These are phyloP conservation scores for Kwoniella shivajii DNA, from an alignment of 1,284 basidiomycete species.

Conservation along the genomic window DNA sequence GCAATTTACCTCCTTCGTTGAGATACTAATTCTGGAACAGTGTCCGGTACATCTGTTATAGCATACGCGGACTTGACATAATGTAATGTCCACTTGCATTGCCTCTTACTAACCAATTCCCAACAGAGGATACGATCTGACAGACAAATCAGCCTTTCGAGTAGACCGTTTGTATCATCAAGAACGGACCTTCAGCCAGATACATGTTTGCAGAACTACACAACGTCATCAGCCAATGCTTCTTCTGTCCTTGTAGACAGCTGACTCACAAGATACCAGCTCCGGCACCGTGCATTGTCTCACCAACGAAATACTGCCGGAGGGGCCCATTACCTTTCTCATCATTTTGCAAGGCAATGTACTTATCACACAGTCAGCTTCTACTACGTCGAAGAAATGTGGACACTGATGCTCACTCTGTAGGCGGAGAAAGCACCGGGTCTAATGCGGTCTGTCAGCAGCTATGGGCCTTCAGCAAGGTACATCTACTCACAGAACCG, in stretches of 20 bases:
- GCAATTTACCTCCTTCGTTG: slow-evolving; percentile 69
- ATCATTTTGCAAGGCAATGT: slow-evolving; percentile 89
- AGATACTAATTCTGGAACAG: slow-evolving; percentile 85
- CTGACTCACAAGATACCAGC: slow-evolving; percentile 71
- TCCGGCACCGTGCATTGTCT: slow-evolving; percentile 85
- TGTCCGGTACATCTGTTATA: slow-evolving; percentile 88
- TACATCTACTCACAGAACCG: slow-evolving; percentile 64
- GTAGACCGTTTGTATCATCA: slow-evolving; percentile 4
- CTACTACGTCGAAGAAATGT: background rate
- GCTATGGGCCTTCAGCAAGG: background rate
- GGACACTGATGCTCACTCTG: slow-evolving; percentile 49
- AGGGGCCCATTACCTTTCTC: slow-evolving; percentile 78
- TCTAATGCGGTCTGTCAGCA: slow-evolving; percentile 12
- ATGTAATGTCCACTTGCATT: slow-evolving; percentile 83
- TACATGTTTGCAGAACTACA: slow-evolving; percentile 88
- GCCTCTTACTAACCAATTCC: slow-evolving; percentile 88
- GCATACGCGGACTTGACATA: slow-evolving; percentile 92
- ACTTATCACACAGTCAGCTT: slow-evolving; percentile 51
- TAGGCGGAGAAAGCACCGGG: slow-evolving; percentile 94
- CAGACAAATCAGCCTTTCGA: background rate
- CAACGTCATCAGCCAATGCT: slow-evolving; percentile 3
- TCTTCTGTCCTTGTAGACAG: too few relatives aligned
- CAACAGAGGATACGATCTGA: slow-evolving; percentile 76
- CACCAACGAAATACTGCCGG: slow-evolving; percentile 92
- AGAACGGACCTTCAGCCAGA: slow-evolving; percentile 74